Conservation (phyloP, 2,329 filamentous ascomycete species). For the Neopestalotiopsis sp. region DNA sequence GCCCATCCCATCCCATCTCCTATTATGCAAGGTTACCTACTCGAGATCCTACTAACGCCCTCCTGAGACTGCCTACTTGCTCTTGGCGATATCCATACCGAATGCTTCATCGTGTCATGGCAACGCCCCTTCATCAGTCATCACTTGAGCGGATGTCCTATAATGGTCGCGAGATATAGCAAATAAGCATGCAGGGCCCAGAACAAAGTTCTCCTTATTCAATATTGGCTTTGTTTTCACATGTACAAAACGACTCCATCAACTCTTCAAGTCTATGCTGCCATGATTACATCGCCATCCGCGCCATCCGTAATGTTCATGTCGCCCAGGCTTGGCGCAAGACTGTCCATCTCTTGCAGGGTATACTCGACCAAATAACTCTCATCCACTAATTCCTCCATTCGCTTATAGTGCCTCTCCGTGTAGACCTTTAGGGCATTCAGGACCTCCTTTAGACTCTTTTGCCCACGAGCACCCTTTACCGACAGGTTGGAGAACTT, state of each 20-base stretch:
- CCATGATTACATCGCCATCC: conserved; percentile 49
- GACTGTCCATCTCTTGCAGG: conserved; percentile 87
- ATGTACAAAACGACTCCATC: neutral
- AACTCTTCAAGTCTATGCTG: conserved; percentile 21
- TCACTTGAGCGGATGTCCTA: neutral
- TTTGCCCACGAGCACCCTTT: conserved; percentile 61
- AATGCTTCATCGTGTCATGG: neutral
- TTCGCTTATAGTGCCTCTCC: conserved; percentile 87
- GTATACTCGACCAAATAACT: conserved; percentile 95
- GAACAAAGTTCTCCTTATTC: neutral
- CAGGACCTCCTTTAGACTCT: conserved; percentile 81
- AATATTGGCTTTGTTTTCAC: neutral
- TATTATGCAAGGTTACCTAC: neutral
- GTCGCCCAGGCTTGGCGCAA: conserved; percentile 51
- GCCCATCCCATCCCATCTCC: neutral
- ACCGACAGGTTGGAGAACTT: conserved; percentile 75
- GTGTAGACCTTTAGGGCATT: conserved; percentile 91
- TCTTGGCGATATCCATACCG: neutral
- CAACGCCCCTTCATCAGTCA: neutral
- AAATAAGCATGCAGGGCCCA: neutral
- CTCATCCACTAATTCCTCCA: conserved; percentile 91
- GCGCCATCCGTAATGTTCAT: conserved; percentile 45
- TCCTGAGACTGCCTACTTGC: neutral
- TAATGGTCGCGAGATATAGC: neutral
- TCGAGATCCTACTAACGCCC: neutral